phyloP scores from a whole-genome alignment of 495 filamentous ascomycete genomes.

The Xylaria venustula region DNA sequence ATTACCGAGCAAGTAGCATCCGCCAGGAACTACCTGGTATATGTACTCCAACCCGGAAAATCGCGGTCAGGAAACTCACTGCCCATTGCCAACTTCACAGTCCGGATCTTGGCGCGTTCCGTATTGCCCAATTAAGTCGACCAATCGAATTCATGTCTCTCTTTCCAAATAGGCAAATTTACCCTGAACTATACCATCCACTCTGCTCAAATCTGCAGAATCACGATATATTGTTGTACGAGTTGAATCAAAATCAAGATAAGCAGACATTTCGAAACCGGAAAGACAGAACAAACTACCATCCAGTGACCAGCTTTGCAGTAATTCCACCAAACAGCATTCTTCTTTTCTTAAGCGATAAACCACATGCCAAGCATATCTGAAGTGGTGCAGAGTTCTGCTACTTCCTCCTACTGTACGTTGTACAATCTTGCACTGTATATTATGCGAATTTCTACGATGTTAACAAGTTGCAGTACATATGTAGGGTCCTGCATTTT shows the following conservation, averaged over 20 bases:
- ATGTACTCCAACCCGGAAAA: background rate
- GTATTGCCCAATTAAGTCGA: background rate
- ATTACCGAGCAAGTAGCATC: background rate
- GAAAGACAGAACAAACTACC: background rate
- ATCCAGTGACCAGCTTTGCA: background rate
- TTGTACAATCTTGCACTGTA: background rate
- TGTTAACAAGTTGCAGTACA: background rate
- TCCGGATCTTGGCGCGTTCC: too few relatives aligned
- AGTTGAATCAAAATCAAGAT: background rate
- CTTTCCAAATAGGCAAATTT: background rate
- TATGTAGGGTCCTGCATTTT: background rate
- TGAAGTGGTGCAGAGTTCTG: too few relatives aligned
- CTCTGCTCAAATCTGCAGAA: background rate
- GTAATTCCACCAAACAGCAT: background rate
- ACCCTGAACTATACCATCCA: background rate
- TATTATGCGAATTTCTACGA: too few relatives aligned
- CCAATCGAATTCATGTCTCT: background rate
- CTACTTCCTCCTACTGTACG: background rate
- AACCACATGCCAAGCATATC: too few relatives aligned
- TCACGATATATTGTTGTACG: too few relatives aligned
- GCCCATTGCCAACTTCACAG: background rate
- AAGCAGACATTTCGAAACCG: background rate
- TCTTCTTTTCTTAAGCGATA: too few relatives aligned
- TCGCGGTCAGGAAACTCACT: background rate
- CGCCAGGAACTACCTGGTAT: background rate